These are phyloP conservation scores for Fusarium newnesense DNA, from an alignment of 2,329 filamentous ascomycete species.

Conservation along the genomic window DNA sequence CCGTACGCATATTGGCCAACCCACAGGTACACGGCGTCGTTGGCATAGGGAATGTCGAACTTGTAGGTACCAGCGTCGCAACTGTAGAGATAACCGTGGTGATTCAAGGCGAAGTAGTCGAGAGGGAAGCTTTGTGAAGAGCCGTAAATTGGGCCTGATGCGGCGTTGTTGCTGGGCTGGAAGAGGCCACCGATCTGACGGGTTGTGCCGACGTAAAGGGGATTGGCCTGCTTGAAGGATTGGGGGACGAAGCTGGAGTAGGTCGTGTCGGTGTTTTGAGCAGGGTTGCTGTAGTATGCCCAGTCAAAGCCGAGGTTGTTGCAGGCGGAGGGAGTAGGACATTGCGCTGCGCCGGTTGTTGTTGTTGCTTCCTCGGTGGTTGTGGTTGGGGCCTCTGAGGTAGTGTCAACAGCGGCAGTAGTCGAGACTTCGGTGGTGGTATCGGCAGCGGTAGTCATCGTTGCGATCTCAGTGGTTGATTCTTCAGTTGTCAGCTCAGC, in stretches of 20 bases:
- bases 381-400: background rate
- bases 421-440: too few species aligned
- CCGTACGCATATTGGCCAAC: background rate
- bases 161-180: background rate
- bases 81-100: background rate
- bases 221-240: background rate
- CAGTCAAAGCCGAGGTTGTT: conserved; percentile 7
- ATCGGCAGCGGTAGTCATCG: background rate
- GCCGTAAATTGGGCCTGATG: background rate
- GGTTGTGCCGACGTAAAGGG: background rate
- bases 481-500: background rate
- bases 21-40: conserved; percentile 8
- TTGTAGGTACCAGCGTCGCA: conserved; percentile 10
- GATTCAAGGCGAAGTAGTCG: conserved; percentile 4
- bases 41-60: conserved; percentile 3
- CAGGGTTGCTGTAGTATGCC: conserved; percentile 6
- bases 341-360: background rate
- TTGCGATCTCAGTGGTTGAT: background rate
- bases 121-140: rapidly evolving
- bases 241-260: background rate
- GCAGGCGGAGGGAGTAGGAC: background rate
- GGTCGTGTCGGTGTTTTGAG: background rate
- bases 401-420: background rate
- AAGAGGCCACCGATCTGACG: background rate
- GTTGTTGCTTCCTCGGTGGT: background rate